Evolutionary conservation across 805 yeast genomes (phyloP), one percentile per base, ranked within the genome.

Genomic region (Teunomyces aglyptinius): DNA sequence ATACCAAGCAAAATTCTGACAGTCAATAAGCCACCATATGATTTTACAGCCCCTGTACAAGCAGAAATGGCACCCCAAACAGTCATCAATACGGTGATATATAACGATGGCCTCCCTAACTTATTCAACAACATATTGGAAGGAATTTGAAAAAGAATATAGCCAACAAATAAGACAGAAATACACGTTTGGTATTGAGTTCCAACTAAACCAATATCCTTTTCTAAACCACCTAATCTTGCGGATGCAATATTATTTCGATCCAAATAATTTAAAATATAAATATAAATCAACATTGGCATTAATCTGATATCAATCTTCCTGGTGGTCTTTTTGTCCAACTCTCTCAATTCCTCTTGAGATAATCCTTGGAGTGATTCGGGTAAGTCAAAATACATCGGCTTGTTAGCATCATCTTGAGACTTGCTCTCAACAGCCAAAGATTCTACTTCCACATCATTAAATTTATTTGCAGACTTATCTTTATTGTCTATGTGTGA

Each of bases 181-280:
- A 80, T 75, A 59, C 75, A 69, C 4, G 77, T 76, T 54, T 79
- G 78, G 49, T 75, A 77, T 53, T 76, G 71, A 34, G 57, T 58
- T 6, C 78, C 78, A 3, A 57, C 50, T 35, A 77, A 61, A 1
- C 66, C 65, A 42, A 77, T 58, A 47, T 77, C 81, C 6, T 64
- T 63, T 50, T 68, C 68, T 49, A 78, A 58, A 12, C 80, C 81
- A 34, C 78, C 82, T 33, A 76, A 65, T 47, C 78, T 66, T 1
- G 82, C 82, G 54, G 76, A 72, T 10, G 82, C 83, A 51, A 79
- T 75, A 52, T 77, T 78, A 50, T 76, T 74, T 44, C 83, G 56
- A 57, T 78, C 83, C 43, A 78, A 62, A 52, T 71, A 77, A 52
- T 79, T 79, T 49, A 80, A 67, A 49, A 79, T 74, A 55, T 78